Conservation (phyloP, 768 basidiomycete genomes). For the Boletus speciosus region DNA sequence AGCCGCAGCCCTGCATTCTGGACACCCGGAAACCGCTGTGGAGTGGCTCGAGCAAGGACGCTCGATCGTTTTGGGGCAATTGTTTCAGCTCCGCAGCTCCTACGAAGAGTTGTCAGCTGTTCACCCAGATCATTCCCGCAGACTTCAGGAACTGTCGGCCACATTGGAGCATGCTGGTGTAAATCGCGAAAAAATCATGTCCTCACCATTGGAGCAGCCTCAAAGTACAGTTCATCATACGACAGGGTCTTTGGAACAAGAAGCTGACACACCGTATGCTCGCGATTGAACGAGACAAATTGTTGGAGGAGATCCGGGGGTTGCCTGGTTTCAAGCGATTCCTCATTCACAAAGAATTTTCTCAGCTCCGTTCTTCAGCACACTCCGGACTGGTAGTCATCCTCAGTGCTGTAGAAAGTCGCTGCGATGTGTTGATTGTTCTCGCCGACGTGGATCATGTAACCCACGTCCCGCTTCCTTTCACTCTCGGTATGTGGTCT, state of each 20-base stretch:
- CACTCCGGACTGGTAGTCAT: neutral
- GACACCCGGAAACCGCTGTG: neutral
- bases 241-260: neutral
- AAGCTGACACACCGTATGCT: neutral
- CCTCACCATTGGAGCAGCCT: neutral
- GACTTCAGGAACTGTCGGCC: neutral
- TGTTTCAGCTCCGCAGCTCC: conserved; percentile 11
- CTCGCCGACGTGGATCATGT: neutral
- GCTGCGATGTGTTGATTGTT: neutral
- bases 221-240: neutral
- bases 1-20: conserved; percentile 1
- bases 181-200: neutral
- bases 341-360: neutral
- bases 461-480: neutral
- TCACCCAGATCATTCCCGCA: conserved; percentile 2
- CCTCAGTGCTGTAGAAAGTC: neutral
- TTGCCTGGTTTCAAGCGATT: neutral
- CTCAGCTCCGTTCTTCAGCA: neutral
- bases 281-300: neutral
- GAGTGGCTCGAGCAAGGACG: conserved; percentile 22
- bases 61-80: conserved; percentile 10
- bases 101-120: neutral
- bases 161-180: neutral
- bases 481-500: neutral
- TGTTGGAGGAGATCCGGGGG: neutral